Evolutionary conservation across 78 protist genomes (phyloP).

Genomic region (Dictyostelium intermedium): DNA sequence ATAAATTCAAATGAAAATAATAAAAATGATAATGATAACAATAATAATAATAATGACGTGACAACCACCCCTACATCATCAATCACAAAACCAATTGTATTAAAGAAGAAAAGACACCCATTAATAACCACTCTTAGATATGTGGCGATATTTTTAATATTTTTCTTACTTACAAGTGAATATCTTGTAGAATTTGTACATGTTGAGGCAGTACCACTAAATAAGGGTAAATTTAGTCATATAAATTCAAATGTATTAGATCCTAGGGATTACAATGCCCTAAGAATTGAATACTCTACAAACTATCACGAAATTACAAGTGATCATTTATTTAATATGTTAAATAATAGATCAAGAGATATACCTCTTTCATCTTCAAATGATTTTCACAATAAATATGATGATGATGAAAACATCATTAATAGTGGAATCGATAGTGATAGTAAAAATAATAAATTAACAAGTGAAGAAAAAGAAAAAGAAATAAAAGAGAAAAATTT

Average conservation of each 20-base stretch:
- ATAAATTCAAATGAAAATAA: background rate
- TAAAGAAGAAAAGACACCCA: constrained; percentile 14
- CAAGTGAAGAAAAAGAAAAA: background rate
- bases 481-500: background rate
- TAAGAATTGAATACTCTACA: background rate
- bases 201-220: background rate
- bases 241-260: background rate
- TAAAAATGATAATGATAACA: background rate
- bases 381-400: background rate
- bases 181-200: background rate
- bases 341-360: background rate
- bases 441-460: background rate
- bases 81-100: background rate
- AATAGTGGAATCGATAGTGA: background rate
- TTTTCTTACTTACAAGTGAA: background rate
- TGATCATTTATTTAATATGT: background rate
- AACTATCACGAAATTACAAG: background rate
- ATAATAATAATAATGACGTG: background rate
- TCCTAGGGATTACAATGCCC: background rate
- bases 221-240: background rate
- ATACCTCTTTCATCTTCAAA: background rate
- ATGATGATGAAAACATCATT: background rate
- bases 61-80: too few species aligned
- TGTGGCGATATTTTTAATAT: constrained; percentile 5
- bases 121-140: background rate